Evolutionary conservation across 139 green algal species (phyloP), one percentile per base, ranked within the genome.

Genomic region (Chlamydomonas incerta): DNA sequence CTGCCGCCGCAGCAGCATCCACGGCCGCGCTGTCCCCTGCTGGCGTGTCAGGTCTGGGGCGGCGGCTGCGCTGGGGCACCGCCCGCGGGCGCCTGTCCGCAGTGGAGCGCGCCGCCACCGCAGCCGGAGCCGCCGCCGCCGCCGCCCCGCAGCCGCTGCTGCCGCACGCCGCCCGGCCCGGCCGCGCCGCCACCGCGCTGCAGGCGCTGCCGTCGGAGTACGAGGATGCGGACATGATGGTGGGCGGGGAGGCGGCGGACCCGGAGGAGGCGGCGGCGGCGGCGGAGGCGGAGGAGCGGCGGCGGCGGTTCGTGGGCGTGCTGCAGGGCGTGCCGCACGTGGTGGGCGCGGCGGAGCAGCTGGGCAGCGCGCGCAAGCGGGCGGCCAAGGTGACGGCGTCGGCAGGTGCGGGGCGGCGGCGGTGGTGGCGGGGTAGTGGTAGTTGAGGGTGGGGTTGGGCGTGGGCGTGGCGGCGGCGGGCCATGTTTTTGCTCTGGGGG

Each of bases 311-410:
- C 50, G 79, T 85, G 24, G 79, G 79, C 47, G 65, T 76, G 63
- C 79, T 85, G 31, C 79, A 85, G 66, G 46, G 47, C 4, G 79
- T 85, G 34, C 79, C 79, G 6, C 79, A 85, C 67, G 79, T 85
- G 31, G 20, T 75, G 2, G 13, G 3, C 1, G 69, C 93, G 34
- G 85, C 93, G 11, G 95, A 98, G 87, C 90, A 94, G 10, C 82
- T 97, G 28, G 70, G 83, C 2, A 94, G 89, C 41, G 95, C 95
- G 1, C 35, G 96, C 18, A 94, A 95, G 87, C 88, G 93, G 13
- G 88, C 93, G 0, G 46, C 37, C n/a, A 87, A 33, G 58, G 81
- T 87, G 91, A 89, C 68, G 34, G 55, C 80, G 15, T 86, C 80
- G 0, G 67, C 80, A 66, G 80, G 80, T 71, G 67, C 17, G 41